These are phyloP conservation scores for Penicillium sp. DNA, from an alignment of 2,329 filamentous ascomycete genomes.

Conservation along the genomic window DNA sequence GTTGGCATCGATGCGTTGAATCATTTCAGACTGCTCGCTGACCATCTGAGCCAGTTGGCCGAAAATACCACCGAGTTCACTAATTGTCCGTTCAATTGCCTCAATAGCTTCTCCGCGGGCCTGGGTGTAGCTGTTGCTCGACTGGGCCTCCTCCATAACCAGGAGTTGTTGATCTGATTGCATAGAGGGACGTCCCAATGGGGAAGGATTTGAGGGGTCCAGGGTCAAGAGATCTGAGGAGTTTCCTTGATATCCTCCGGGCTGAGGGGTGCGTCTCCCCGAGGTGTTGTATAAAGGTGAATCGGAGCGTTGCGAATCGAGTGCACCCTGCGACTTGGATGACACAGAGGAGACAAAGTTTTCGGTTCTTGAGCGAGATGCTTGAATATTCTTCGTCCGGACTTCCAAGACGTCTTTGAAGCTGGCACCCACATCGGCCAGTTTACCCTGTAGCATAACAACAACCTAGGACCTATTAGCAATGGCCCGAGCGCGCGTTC, in stretches of 20 bases:
- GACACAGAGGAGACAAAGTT: constrained; percentile 94
- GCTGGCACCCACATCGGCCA: constrained; percentile 88
- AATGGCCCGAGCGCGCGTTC: constrained; percentile 7
- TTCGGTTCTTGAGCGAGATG: constrained; percentile 85
- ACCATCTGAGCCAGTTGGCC: constrained; percentile 96
- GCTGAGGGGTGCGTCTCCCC: constrained; percentile 64
- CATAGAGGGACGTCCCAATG: constrained; percentile 48
- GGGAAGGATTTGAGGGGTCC: constrained; percentile 63
- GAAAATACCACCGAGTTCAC: constrained; percentile 88
- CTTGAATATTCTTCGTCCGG: constrained; percentile 96
- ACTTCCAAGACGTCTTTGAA: constrained; percentile 98
- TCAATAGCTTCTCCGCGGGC: constrained; percentile 95
- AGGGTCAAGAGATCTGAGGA: constrained; percentile 74
- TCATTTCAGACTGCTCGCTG: constrained; percentile 95
- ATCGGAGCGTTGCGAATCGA: constrained; percentile 70
- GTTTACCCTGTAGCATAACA: constrained; percentile 82
- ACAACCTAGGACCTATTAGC: constrained; percentile 57
- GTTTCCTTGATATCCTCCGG: constrained; percentile 49
- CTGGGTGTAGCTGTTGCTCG: constrained; percentile 84
- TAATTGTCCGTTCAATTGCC: constrained; percentile 92
- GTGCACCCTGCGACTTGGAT: constrained; percentile 65
- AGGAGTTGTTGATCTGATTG: constrained; percentile 84
- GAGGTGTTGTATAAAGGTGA: constrained; percentile 86
- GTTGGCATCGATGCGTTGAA: constrained; percentile 94
- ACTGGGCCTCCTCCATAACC: constrained; percentile 89